Conservation (phyloP, 2,329 filamentous ascomycete genomes). For the Xylaria sp. region DNA sequence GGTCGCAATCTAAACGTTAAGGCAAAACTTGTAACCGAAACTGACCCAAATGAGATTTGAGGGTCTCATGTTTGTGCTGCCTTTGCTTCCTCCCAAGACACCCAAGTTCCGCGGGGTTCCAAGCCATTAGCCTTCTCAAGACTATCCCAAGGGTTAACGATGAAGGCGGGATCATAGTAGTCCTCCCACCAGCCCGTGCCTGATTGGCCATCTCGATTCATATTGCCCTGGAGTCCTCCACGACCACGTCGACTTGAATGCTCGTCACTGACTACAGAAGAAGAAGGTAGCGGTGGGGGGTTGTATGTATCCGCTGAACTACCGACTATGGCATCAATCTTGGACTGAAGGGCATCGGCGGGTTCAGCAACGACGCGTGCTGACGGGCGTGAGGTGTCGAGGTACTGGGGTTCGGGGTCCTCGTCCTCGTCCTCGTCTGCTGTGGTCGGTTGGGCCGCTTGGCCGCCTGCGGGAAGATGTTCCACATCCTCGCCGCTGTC, state of each 20-base stretch:
- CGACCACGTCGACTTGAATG: constrained; percentile 31
- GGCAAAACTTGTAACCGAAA: neutral
- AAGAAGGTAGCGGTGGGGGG: constrained; percentile 20
- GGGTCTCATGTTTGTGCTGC: constrained; percentile 23
- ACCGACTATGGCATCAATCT: constrained; percentile 45
- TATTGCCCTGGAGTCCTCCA: constrained; percentile 35
- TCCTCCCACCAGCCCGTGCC: constrained; percentile 68
- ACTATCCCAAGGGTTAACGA: constrained; percentile 77
- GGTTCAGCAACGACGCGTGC: constrained; percentile 32
- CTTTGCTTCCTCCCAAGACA: constrained; percentile 49
- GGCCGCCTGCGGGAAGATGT: neutral
- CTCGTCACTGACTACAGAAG: constrained; percentile 12
- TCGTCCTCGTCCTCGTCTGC: constrained; percentile 14
- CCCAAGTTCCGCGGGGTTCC: constrained; percentile 58
- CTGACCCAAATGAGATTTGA: constrained; percentile 3
- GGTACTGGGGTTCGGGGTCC: constrained; percentile 45
- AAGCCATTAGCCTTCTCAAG: constrained; percentile 62
- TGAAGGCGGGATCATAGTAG: constrained; percentile 75
- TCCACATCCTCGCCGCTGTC: constrained; percentile 49
- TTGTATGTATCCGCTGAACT: constrained; percentile 18
- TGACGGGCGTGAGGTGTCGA: constrained; percentile 50
- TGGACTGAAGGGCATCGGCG: constrained; percentile 40
- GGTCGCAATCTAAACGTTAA: neutral
- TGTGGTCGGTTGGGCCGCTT: constrained; percentile 11
- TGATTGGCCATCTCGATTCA: constrained; percentile 49